phyloP scores from a whole-genome alignment of 768 basidiomycete genomes.

The Mycena kentingensis region DNA sequence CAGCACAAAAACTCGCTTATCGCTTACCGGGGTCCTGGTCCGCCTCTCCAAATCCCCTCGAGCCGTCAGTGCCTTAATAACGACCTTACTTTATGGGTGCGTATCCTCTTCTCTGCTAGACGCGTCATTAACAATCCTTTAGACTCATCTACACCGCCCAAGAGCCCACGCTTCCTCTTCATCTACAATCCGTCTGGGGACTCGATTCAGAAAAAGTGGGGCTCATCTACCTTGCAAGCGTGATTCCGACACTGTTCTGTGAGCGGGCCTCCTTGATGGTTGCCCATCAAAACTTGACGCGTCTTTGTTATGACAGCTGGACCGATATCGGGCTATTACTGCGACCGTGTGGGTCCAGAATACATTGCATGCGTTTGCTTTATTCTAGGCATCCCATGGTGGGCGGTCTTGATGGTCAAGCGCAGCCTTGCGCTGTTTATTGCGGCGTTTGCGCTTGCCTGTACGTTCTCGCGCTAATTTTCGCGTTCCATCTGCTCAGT shows the following conservation, averaged over 20 bases:
- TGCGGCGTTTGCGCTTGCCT: conserved; percentile 50
- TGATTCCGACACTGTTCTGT: conserved; percentile 69
- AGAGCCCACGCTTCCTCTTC: conserved; percentile 61
- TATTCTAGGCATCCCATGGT: conserved; percentile 64
- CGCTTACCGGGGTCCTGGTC: conserved; percentile 44
- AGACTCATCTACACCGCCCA: conserved; percentile 52
- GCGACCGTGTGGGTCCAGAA: conserved; percentile 59
- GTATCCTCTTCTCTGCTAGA: conserved; percentile 12
- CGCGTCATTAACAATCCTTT: conserved; percentile 1
- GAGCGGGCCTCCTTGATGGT: conserved; percentile 22
- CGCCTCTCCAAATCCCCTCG: conserved; percentile 48
- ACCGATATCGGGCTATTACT: conserved; percentile 57
- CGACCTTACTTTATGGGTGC: conserved; percentile 59
- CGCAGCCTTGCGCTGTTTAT: conserved; percentile 51
- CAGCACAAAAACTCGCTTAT: conserved; percentile 24
- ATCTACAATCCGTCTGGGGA: conserved; percentile 51
- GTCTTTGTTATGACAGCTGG: conserved; percentile 44
- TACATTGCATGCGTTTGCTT: conserved; percentile 53
- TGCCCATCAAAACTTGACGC: neutral
- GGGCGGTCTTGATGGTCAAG: conserved; percentile 52
- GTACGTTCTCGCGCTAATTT: conserved; percentile 38
- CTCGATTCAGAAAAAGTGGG: conserved; percentile 57
- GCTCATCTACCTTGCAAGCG: conserved; percentile 64
- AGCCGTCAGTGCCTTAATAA: conserved; percentile 46
- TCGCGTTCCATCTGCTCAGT: neutral